A percentile compares a stretch with the other conserved stretches of the same genome.
Conservation (phyloP, 352 stramenopile genomes). For the Globisporangium sylvaticum region DNA sequence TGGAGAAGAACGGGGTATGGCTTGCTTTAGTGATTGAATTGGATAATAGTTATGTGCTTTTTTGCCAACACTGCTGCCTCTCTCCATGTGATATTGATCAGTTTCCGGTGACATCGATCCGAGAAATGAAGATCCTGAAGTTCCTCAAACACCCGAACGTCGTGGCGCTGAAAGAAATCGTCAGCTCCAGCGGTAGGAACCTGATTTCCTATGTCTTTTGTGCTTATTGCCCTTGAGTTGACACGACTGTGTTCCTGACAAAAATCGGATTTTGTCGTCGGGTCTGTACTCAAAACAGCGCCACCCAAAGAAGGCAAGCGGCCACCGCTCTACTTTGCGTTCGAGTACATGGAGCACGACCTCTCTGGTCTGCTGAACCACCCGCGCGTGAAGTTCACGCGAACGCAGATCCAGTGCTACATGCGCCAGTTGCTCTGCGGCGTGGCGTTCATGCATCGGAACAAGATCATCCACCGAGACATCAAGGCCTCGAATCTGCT, state of each 20-base stretch:
- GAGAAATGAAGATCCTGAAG: constrained; percentile 98
- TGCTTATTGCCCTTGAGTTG: too few species aligned
- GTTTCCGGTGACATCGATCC: constrained; percentile 94
- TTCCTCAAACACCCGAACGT: constrained; percentile 93
- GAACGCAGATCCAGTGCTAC: constrained; percentile 86
- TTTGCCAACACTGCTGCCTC: neutral
- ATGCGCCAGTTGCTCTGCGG: constrained; percentile 82
- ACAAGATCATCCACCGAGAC: constrained; percentile 86
- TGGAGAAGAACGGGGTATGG: constrained; percentile 84
- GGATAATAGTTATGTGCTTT: too few species aligned
- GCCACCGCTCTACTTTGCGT: constrained; percentile 82
- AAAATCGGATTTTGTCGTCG: constrained; percentile 1
- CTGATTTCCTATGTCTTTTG: neutral
- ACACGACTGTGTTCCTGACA: neutral
- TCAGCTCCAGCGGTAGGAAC: constrained; percentile 69
- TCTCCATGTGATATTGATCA: constrained; percentile 16
- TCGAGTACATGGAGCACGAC: constrained; percentile 88
- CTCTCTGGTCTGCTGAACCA: constrained; percentile 81
- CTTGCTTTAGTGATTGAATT: neutral
- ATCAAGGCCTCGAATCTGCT: constrained; percentile 87
- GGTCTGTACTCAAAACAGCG: constrained; percentile 25
- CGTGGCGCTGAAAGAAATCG: constrained; percentile 94
- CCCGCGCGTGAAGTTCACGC: constrained; percentile 75
- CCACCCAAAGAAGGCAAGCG: constrained; percentile 79
- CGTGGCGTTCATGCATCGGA: constrained; percentile 85